Conservation (phyloP, 2,329 filamentous ascomycete species). For the Exophiala dermatitidis region DNA sequence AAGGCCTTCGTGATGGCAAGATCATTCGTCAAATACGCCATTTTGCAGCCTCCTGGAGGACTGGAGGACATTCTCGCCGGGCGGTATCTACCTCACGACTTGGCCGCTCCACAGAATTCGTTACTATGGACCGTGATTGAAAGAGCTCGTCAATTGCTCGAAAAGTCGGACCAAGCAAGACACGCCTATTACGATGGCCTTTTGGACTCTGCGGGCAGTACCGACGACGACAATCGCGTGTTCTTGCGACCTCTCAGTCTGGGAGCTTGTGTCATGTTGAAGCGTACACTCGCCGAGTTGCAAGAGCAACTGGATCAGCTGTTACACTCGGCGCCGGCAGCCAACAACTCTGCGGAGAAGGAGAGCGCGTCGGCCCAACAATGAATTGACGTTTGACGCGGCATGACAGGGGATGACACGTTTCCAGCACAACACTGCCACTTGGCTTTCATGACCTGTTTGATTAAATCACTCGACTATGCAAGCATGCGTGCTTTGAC, state of each 20-base stretch:
- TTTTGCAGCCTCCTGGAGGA: constrained; percentile 38
- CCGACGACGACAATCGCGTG: constrained; percentile 22
- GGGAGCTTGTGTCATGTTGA: constrained; percentile 32
- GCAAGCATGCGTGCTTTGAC: too few relatives aligned
- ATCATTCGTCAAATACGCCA: constrained; percentile 45
- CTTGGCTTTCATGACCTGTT: too few relatives aligned
- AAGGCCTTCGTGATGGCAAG: constrained; percentile 48
- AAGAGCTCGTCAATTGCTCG: constrained; percentile 28
- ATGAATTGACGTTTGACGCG: too few relatives aligned
- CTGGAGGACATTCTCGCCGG: constrained; percentile 48
- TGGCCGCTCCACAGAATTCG: constrained; percentile 2
- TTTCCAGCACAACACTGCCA: too few relatives aligned
- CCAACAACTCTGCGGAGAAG: too few relatives aligned
- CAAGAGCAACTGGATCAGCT: constrained; percentile 18
- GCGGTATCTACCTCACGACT: constrained; percentile 39
- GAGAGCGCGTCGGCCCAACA: too few relatives aligned
- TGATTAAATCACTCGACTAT: too few relatives aligned
- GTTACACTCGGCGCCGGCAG: too few relatives aligned
- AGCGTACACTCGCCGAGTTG: constrained; percentile 28
- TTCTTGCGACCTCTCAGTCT: constrained; percentile 32
- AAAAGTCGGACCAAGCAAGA: constrained; percentile 22
- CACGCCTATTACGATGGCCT: constrained; percentile 20
- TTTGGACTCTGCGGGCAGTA: constrained; percentile 21
- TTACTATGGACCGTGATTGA: constrained; percentile 24
- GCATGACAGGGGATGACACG: too few relatives aligned